Percentiles rank a stretch among this genome's conserved stretches.
Evolutionary conservation across 1,284 basidiomycete genomes (phyloP).

Genomic region (Trametes polyzona): DNA sequence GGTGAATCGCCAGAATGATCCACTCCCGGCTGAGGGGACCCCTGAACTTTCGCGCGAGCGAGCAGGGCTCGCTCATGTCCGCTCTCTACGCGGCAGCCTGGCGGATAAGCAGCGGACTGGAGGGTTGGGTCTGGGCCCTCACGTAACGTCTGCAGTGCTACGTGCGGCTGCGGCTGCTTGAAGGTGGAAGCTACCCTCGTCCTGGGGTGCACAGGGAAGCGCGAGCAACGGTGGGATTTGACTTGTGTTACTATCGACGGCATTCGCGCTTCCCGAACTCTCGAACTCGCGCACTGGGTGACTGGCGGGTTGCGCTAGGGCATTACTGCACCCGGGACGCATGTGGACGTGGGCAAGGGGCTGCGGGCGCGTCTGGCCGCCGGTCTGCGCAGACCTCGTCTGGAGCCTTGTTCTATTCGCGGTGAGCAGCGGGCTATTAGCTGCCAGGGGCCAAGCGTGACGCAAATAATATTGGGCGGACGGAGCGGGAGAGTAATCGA

Average conservation of each 20-base stretch:
- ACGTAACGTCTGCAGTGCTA: background rate
- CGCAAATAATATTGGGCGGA: background rate
- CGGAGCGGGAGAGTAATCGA: background rate
- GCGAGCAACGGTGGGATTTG: background rate
- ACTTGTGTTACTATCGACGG: background rate
- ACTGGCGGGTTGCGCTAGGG: background rate
- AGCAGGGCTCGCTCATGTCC: conserved; percentile 9
- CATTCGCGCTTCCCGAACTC: background rate
- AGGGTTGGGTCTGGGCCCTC: background rate
- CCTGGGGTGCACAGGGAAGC: background rate
- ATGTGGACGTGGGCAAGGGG: conserved; percentile 2
- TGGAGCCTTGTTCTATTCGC: background rate
- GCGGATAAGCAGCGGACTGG: background rate
- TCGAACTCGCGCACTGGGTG: background rate
- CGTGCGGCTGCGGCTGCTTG: background rate
- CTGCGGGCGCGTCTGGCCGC: background rate
- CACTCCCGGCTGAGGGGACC: conserved; percentile 3
- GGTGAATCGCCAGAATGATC: conserved; percentile 1
- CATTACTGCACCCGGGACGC: conserved; percentile 6
- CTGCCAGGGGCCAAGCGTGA: background rate
- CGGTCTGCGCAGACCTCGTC: background rate
- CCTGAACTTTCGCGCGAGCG: conserved; percentile 7
- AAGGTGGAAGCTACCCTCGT: background rate
- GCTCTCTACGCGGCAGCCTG: conserved; percentile 1
- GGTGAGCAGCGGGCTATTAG: background rate